Percentiles rank a stretch among this genome's conserved stretches.
Conservation (phyloP, 2,329 filamentous ascomycete genomes). For the Xenoacremonium recifei region DNA sequence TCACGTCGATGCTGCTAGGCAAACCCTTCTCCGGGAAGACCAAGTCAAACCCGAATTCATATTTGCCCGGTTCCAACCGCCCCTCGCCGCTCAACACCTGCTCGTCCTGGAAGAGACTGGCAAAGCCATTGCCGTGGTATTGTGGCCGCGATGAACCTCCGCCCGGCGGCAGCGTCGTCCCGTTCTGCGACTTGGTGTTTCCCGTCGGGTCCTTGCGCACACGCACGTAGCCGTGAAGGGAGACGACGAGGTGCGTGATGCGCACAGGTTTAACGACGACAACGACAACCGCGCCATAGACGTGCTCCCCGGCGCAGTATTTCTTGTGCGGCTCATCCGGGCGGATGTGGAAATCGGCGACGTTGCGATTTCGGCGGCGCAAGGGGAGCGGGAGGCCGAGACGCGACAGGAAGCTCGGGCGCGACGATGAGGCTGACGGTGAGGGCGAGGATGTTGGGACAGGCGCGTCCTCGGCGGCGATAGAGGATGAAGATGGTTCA, state of each 20-base stretch:
- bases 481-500: conserved; percentile 26
- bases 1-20: conserved; percentile 93
- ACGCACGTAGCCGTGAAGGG: conserved; percentile 75
- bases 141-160: conserved; percentile 41
- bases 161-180: conserved; percentile 40
- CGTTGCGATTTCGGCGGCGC: conserved; percentile 57
- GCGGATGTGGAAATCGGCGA: conserved; percentile 76
- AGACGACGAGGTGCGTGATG: conserved; percentile 77
- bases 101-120: conserved; percentile 82
- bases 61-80: conserved; percentile 68
- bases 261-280: conserved; percentile 71
- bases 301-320: conserved; percentile 72
- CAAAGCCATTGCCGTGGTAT: conserved; percentile 75
- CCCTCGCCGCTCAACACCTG: conserved; percentile 77
- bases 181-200: conserved; percentile 48
- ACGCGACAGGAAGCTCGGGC: conserved; percentile 48
- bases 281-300: conserved; percentile 70
- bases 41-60: conserved; percentile 77
- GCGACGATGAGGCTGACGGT: conserved; percentile 23
- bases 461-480: conserved; percentile 34
- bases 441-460: conserved; percentile 25
- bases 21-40: conserved; percentile 67
- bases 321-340: conserved; percentile 75
- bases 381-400: conserved; percentile 49
- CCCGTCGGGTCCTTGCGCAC: conserved; percentile 70